phyloP scores from a whole-genome alignment of 2,329 filamentous ascomycete species.

The Simplicillium aogashimaense region DNA sequence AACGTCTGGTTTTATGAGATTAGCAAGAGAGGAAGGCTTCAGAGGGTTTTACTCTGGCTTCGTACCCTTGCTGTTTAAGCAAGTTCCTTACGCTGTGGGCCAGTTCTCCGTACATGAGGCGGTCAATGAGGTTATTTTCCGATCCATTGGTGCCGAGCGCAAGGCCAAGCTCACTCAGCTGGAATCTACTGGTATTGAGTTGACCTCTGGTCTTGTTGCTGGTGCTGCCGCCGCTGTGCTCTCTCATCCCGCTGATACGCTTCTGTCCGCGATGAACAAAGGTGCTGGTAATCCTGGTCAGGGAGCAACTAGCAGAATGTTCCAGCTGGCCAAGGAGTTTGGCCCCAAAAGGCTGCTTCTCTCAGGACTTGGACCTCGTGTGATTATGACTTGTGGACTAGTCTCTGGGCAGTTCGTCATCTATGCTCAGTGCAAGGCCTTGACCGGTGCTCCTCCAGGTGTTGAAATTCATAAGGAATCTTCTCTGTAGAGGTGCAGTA shows the following conservation, averaged over 20 bases:
- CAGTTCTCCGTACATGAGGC: slow-evolving; percentile 95
- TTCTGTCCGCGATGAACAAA: slow-evolving; percentile 46
- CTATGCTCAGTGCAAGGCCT: slow-evolving; percentile 42
- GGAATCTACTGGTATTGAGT: slow-evolving; percentile 73
- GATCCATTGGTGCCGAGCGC: slow-evolving; percentile 49
- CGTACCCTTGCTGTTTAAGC: slow-evolving; percentile 76
- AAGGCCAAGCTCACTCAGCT: slow-evolving; percentile 61
- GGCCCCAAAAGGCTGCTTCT: slow-evolving; percentile 36
- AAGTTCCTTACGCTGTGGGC: slow-evolving; percentile 87
- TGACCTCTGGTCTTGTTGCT: slow-evolving; percentile 76
- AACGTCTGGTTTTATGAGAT: slow-evolving; percentile 61
- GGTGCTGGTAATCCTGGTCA: slow-evolving; percentile 38
- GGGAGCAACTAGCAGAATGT: slow-evolving; percentile 39
- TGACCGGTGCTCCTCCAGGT: slow-evolving; percentile 38
- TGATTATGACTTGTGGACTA: slow-evolving; percentile 43
- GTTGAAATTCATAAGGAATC: slow-evolving; percentile 44
- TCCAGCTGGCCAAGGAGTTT: slow-evolving; percentile 39
- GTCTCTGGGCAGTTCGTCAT: slow-evolving; percentile 46
- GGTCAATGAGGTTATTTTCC: slow-evolving; percentile 68
- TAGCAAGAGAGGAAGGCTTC: slow-evolving; percentile 65
- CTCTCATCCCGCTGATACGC: slow-evolving; percentile 75
- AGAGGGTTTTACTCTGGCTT: slow-evolving; percentile 87
- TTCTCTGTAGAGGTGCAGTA: slow-evolving; percentile 8
- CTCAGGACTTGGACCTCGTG: slow-evolving; percentile 37
- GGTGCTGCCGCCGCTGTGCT: slow-evolving; percentile 83